Evolutionary conservation across 805 yeast species (phyloP), one percentile per base, ranked within the genome.

Genomic region (Pichia exigua): DNA sequence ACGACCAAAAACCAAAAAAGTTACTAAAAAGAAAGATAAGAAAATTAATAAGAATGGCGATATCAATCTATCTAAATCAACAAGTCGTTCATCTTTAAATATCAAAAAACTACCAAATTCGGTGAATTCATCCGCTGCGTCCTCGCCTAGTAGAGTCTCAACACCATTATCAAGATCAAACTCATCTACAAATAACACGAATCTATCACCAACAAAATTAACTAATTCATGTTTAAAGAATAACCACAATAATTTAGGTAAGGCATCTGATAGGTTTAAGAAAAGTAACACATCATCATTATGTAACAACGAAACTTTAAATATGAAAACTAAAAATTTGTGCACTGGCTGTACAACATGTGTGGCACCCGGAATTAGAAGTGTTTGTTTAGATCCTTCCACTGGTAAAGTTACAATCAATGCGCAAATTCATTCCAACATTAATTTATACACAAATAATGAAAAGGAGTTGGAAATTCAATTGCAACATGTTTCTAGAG

Each of bases 401-500:
- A 48, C 54, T 2, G 55, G 58, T n/a, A 58, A 59, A 47, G 53
- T 60, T 17, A 48, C 56, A 38, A 60, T 67, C 30, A 64, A 67
- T 50, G 61, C 71, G 1, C 69, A 67, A 42, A 68, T 68, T 28
- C 72, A 68, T 52, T 66, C 72, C 11, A 67, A 68, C 57, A 65
- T 68, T 42, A 62, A 68, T 49, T 55, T 68, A 15, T 55, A 58
- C 40, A 62, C 70, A 11, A 64, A 67, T 48, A 62, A 61, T 51
- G 61, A 59, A 45, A 46, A 52, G 18, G 72, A 67, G 47, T 49
- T 73, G 47, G 67, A 69, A 44, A 54, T 57, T 44, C 76, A 74
- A 57, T 54, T 74, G n/a, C 73, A 71, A 47, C 63, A 62, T 43
- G 75, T 74, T 8, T 65, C 73, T 2, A 68, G 69, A 49, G 78